These are phyloP conservation scores for Porcisia hertigi DNA, from an alignment of 208 protist species.

Conservation along the genomic window DNA sequence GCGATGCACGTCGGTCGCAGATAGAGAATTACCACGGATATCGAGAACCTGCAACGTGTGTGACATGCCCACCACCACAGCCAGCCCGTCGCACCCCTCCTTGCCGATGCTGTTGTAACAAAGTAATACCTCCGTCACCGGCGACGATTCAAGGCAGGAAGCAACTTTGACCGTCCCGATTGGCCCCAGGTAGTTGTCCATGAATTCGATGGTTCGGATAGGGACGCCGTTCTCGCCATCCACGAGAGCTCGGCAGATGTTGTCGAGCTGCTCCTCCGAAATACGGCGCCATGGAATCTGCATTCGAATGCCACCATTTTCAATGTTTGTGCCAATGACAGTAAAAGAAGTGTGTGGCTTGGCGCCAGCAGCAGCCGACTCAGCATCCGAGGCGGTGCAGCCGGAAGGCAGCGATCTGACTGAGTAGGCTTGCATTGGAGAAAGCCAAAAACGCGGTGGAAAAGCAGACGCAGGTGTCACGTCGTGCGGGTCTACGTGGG, in stretches of 20 bases:
- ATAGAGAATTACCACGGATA: conserved; percentile 83
- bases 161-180: conserved; percentile 53
- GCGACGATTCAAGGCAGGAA: conserved; percentile 61
- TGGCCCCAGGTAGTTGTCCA: conserved; percentile 88
- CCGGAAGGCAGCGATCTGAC: not conserved
- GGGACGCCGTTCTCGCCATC: conserved; percentile 57
- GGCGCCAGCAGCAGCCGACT: not conserved
- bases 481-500: too few relatives aligned
- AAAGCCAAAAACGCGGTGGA: conserved; percentile 6
- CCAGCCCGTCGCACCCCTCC: conserved; percentile 88
- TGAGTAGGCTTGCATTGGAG: not conserved
- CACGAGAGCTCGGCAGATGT: conserved; percentile 56
- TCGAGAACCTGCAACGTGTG: conserved; percentile 72
- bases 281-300: conserved; percentile 69
- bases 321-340: conserved; percentile 11
- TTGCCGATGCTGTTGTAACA: conserved; percentile 91
- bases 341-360: conserved; percentile 20
- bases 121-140: conserved; percentile 69
- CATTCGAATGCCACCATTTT: conserved; percentile 32
- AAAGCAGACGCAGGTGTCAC: not conserved
- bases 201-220: conserved; percentile 66
- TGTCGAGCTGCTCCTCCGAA: conserved; percentile 49
- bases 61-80: conserved; percentile 72
- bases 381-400: not conserved
- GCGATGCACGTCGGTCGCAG: conserved; percentile 55